Evolutionary conservation across 805 yeast species (phyloP), one percentile per base, ranked within the genome.

Genomic region (Metschnikowia drakensbergensis): DNA sequence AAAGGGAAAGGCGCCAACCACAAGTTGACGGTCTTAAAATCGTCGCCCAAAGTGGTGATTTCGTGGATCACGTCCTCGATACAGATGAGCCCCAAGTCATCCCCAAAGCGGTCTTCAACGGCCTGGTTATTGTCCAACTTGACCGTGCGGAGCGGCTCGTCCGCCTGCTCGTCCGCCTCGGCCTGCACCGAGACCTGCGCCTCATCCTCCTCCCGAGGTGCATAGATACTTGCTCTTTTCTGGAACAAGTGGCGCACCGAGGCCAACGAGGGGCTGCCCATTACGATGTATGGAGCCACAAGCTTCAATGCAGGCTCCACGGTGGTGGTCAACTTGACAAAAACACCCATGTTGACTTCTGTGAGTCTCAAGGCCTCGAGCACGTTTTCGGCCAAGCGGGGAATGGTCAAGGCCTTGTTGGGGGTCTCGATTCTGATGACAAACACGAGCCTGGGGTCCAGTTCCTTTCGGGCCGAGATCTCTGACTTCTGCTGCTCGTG

Each of bases 51-150:
- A 13, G 82, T 64, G 22, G 72, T 74, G 46, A 87, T 74, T 67
- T 86, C 92, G 61, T 83, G 88, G 47, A 87, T 79, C 48, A 87
- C 74, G 67, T 87, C 95, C 70, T 87, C 94, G 17, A 85, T 77
- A 79, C 95, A 87, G 54, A 87, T 81, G 51, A 84, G 71, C 28
- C 92, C 90, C 47, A 73, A 69, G 36, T 64, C 67, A 43, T 66
- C 68, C 6, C 84, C 86, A 53, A 87, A 74, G 59, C 74, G 71
- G 59, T 86, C 90, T 68, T 87, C 95, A 45, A 87, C 83, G 36
- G 82, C 67, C 58, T 81, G 83, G 71, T 87, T 87, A 66, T 84
- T 89, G 64, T 86, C 87, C 58, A 87, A 69, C 50, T 81, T 77
- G 35, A 77, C 66, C 3, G 37, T 32, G 6, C 37, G 45, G 11